Percentiles rank a stretch among this genome's conserved stretches.
Evolutionary conservation across 129 eudicot genomes (phyloP).

Genomic region (Dittrichia graveolens): DNA sequence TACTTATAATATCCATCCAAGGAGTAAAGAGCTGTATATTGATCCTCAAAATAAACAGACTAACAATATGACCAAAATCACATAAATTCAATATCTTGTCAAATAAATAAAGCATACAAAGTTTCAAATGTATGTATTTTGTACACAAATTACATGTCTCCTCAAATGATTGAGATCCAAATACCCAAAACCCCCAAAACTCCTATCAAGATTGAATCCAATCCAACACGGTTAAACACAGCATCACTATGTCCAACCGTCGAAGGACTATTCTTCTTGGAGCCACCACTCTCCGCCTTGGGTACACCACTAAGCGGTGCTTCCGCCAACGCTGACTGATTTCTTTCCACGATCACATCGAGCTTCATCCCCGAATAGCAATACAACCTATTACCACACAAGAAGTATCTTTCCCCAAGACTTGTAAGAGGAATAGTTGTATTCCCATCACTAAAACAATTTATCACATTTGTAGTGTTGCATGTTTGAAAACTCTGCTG

Average conservation of each 20-base stretch:
- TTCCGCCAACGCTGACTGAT: constrained; percentile 27
- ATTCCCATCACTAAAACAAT: constrained; percentile 66
- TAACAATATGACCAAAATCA: no score
- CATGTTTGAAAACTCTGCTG: constrained; percentile 51
- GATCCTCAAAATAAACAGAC: no score
- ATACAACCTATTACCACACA: constrained; percentile 62
- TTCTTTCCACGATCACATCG: constrained; percentile 47
- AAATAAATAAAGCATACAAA: no score
- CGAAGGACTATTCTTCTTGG: constrained; percentile 58
- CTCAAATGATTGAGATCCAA: constrained; percentile 14
- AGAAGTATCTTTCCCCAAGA: constrained; percentile 61
- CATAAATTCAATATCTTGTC: no score
- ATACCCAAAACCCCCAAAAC: constrained; percentile 33
- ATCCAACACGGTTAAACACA: constrained; percentile 22
- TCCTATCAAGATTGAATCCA: constrained; percentile 20
- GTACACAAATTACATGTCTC: not conserved
- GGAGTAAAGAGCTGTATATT: no score
- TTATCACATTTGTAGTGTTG: constrained; percentile 60
- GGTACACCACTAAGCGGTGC: constrained; percentile 59
- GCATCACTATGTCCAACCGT: constrained; percentile 38
- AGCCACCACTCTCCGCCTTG: constrained; percentile 39
- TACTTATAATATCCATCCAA: no score
- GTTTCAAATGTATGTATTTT: no score
- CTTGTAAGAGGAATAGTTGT: constrained; percentile 47
- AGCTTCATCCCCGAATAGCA: constrained; percentile 82